These are phyloP conservation scores for Xylaria grammica DNA, from an alignment of 495 filamentous ascomycete species.

Conservation along the genomic window DNA sequence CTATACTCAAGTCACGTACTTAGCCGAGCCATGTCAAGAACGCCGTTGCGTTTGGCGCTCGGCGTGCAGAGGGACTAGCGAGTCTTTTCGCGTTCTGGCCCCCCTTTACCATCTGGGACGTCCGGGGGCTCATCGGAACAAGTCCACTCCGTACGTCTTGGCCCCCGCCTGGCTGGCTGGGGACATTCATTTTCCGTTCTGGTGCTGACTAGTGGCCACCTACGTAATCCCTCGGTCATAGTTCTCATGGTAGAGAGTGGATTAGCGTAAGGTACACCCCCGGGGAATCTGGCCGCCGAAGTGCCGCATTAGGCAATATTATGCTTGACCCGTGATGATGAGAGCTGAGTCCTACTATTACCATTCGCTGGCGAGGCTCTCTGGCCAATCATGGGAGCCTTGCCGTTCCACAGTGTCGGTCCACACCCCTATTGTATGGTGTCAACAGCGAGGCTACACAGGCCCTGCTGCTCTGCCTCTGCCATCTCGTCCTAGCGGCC, in stretches of 20 bases:
- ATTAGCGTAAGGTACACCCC: neutral
- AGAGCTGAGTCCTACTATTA: slow-evolving; percentile 14
- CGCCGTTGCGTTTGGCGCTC: slow-evolving; percentile 23
- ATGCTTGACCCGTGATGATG: neutral
- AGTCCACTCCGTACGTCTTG: slow-evolving; percentile 26
- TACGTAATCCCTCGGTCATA: slow-evolving; percentile 5
- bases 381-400: neutral
- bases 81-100: slow-evolving; percentile 2
- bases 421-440: slow-evolving; percentile 4
- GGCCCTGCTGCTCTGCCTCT: slow-evolving; percentile 2
- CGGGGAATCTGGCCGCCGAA: neutral
- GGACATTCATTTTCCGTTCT: neutral
- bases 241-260: neutral
- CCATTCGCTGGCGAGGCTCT: neutral
- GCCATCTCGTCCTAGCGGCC: slow-evolving; percentile 28
- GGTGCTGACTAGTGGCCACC: neutral
- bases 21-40: slow-evolving; percentile 25
- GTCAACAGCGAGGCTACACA: slow-evolving; percentile 20
- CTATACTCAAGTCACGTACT: slow-evolving; percentile 32
- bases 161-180: slow-evolving; percentile 24
- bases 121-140: slow-evolving; percentile 9
- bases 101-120: neutral
- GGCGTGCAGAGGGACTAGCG: slow-evolving; percentile 4
- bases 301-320: slow-evolving; percentile 16
- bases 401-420: slow-evolving; percentile 6